Base-by-base conservation (phyloP, 1,284 basidiomycete species). In the Heterobasidion irregulare region DNA sequence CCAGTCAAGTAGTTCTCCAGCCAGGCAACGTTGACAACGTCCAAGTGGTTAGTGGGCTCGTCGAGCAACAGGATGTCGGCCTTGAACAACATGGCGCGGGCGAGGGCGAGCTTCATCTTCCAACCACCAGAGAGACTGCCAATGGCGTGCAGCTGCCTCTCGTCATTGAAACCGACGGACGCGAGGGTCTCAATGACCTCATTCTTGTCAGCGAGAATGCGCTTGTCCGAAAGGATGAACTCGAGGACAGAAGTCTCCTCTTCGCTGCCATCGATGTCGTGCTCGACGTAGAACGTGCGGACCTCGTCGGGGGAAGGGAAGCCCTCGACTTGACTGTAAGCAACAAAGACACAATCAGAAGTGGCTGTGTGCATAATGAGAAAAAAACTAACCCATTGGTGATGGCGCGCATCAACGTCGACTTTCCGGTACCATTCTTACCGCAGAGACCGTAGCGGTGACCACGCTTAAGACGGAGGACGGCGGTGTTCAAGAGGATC, bases 81-180 rank as follows among this genome's bases (percentile, higher is more conserved):
- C 79, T 94, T 94, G 92, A 98, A 99, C 57, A 99, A 84, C 80
- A 99, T 97, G 57, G 97, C 97, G 65, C 97, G 87, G 57, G 97
- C 97, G 59, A 99, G 86, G 35, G 96, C 97, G 62, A 99, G 88
- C 84, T 98, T 98, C 97, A 99, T 99, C 83, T 99, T 98, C 97
- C 97, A 99, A 79, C 97, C 97, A 83, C 97, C 97, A 51, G 96
- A 99, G 55, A 99, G 79, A 60, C 86, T 87, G 62, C 94, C 92
- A 63, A 97, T 97, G 47, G 92, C 76, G 63, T 91, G 79, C 64
- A 75, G 76, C 76, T 97, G 94, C 65, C 94, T 86, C 68, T 87
- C 89, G 59, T 88, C 88, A 61, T 76, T 84, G 83, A 98, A 98
- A 62, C 94, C 94, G 70, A 98, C 94, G 58, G 90, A 88, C 48